A percentile compares a stretch with the other conserved stretches of the same genome.
Conservation (phyloP, 768 basidiomycete species). For the Pleurotus sapidus region DNA sequence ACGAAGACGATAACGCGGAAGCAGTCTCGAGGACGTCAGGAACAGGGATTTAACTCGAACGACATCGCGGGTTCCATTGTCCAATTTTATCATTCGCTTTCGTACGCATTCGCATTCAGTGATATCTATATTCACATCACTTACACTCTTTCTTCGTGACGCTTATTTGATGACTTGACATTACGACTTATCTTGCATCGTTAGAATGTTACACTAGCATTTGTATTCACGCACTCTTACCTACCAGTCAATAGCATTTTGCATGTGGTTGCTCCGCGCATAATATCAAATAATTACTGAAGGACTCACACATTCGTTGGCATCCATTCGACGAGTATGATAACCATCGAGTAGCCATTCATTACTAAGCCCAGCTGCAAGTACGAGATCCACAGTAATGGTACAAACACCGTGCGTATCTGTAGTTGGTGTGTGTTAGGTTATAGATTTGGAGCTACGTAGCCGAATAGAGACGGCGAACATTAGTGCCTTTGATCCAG, state of each 20-base stretch:
- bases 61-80: not conserved
- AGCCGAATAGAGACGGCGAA: too few species aligned
- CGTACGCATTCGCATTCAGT: not conserved
- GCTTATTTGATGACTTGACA: constrained; percentile 1
- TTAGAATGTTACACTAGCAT: constrained; percentile 12
- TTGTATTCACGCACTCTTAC: not conserved
- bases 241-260: constrained; percentile 4
- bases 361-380: too few species aligned
- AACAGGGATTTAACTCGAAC: constrained; percentile 7
- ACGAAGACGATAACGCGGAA: constrained; percentile 30
- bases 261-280: not conserved
- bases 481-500: too few species aligned
- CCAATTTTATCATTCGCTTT: not conserved
- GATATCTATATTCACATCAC: constrained; percentile 9
- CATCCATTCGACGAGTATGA: too few species aligned
- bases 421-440: too few species aligned
- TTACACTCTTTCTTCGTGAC: constrained; percentile 7
- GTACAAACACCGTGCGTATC: too few species aligned
- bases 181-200: constrained; percentile 2
- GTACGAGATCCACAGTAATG: too few species aligned
- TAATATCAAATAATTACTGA: not conserved
- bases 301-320: too few species aligned
- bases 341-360: too few species aligned
- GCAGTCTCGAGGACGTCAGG: constrained; percentile 12
- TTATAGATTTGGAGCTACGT: too few species aligned